Conservation (phyloP, 2,329 filamentous ascomycete genomes). For the Venturia asperata region DNA sequence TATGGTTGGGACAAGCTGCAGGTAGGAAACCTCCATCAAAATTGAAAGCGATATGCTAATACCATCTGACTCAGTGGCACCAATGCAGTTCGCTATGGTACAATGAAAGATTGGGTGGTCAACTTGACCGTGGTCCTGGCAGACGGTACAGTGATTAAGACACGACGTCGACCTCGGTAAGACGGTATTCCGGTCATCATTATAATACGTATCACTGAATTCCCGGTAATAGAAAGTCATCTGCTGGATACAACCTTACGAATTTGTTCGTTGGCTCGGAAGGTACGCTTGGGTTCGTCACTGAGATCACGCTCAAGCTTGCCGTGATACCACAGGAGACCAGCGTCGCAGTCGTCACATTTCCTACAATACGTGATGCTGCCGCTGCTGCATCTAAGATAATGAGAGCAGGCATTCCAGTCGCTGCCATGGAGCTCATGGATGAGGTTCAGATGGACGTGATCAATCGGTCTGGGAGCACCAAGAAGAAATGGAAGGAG, state of each 20-base stretch:
- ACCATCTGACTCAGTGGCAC: slow-evolving; percentile 51
- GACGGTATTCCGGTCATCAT: slow-evolving; percentile 13
- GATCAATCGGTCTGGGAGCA: slow-evolving; percentile 67
- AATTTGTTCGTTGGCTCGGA: slow-evolving; percentile 74
- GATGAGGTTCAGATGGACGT: slow-evolving; percentile 83
- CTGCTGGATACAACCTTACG: slow-evolving; percentile 78
- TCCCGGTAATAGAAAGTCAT: slow-evolving; percentile 52
- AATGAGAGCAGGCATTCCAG: slow-evolving; percentile 66
- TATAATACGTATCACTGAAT: background rate
- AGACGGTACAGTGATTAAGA: slow-evolving; percentile 74
- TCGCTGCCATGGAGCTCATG: slow-evolving; percentile 79
- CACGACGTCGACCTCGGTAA: slow-evolving; percentile 60
- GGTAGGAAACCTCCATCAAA: slow-evolving; percentile 23
- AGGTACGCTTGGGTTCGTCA: slow-evolving; percentile 73
- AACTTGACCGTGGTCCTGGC: slow-evolving; percentile 75
- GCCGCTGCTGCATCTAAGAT: slow-evolving; percentile 66
- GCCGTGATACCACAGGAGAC: slow-evolving; percentile 68
- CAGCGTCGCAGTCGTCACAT: slow-evolving; percentile 72
- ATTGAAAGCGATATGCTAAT: background rate
- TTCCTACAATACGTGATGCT: slow-evolving; percentile 69
- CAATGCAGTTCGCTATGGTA: slow-evolving; percentile 73
- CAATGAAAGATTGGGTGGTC: slow-evolving; percentile 84
- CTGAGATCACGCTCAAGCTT: slow-evolving; percentile 75
- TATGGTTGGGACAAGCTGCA: slow-evolving; percentile 70
- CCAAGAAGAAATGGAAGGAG: slow-evolving; percentile 66